Percentiles rank a stretch among this genome's conserved stretches.
Conservation (phyloP, 1,139 yeast genomes). For the Suhomyces kunorum region DNA sequence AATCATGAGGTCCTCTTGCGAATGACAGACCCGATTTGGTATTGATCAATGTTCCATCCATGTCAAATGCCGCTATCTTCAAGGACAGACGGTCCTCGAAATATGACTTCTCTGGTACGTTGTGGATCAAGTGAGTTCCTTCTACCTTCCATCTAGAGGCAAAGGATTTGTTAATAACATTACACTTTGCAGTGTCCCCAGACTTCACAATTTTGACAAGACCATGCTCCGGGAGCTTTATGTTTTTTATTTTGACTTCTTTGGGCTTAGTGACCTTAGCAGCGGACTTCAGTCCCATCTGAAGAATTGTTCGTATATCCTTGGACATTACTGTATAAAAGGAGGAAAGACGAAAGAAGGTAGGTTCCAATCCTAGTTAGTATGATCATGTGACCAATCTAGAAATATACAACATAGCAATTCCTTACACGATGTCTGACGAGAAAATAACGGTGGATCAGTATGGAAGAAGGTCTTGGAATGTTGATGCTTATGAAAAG, state of each 20-base stretch:
- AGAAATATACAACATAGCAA: background rate
- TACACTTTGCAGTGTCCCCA: background rate
- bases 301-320: conserved; percentile 10
- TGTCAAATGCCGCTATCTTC: conserved; percentile 69
- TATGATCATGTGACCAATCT: conserved; percentile 1
- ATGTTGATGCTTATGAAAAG: conserved; percentile 60
- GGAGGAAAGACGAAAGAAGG: no score
- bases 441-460: conserved; percentile 35
- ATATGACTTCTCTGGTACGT: conserved; percentile 25
- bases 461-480: conserved; percentile 73
- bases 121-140: conserved; percentile 39
- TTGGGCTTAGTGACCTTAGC: conserved; percentile 1
- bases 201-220: background rate
- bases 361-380: no score
- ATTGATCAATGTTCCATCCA: conserved; percentile 68
- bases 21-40: conserved; percentile 62
- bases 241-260: background rate
- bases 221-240: background rate
- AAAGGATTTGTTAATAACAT: conserved; percentile 8
- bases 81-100: conserved; percentile 14
- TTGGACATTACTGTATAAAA: no score
- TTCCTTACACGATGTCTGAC: conserved; percentile 1
- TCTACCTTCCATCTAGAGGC: conserved; percentile 15
- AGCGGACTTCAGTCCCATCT: conserved; percentile 1
- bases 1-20: conserved; percentile 60